phyloP scores from a whole-genome alignment of 139 green algal genomes.

The Chlamydomonas urium region DNA sequence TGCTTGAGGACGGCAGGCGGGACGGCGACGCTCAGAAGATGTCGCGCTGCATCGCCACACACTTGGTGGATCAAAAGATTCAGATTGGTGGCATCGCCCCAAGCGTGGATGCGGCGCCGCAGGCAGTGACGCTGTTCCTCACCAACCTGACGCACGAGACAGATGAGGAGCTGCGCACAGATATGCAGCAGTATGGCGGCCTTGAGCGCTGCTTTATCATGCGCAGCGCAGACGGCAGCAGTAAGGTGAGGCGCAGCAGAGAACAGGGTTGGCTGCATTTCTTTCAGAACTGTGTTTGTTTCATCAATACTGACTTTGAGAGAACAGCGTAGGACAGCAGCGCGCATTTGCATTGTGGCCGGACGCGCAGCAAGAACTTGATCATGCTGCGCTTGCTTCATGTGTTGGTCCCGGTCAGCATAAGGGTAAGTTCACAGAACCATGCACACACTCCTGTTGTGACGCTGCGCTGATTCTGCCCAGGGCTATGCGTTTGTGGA shows the following conservation, averaged over 20 bases:
- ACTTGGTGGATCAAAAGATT: constrained; percentile 29
- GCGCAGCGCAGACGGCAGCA: constrained; percentile 35
- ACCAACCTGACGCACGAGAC: constrained; percentile 42
- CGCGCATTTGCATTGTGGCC: too few relatives aligned
- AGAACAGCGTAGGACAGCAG: too few relatives aligned
- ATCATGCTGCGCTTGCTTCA: too few relatives aligned
- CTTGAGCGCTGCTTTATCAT: constrained; percentile 54
- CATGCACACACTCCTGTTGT: too few relatives aligned
- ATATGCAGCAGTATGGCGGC: constrained; percentile 36
- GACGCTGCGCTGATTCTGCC: too few relatives aligned
- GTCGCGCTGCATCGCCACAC: constrained; percentile 29
- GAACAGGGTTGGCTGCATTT: constrained; percentile 57
- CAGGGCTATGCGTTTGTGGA: constrained; percentile 64
- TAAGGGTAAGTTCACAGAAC: too few relatives aligned
- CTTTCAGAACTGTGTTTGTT: constrained; percentile 17
- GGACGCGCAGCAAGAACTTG: too few relatives aligned
- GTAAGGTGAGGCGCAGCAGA: constrained; percentile 42
- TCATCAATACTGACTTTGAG: background rate
- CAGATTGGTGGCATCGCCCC: constrained; percentile 28
- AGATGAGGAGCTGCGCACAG: constrained; percentile 30
- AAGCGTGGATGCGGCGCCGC: constrained; percentile 28
- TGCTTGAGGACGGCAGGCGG: constrained; percentile 19
- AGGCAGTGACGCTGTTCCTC: constrained; percentile 49
- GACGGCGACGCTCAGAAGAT: constrained; percentile 36
- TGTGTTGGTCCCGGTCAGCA: too few relatives aligned